Evolutionary conservation across 768 basidiomycete genomes (phyloP), one percentile per base, ranked within the genome.

Genomic region (Suillus variegatus): DNA sequence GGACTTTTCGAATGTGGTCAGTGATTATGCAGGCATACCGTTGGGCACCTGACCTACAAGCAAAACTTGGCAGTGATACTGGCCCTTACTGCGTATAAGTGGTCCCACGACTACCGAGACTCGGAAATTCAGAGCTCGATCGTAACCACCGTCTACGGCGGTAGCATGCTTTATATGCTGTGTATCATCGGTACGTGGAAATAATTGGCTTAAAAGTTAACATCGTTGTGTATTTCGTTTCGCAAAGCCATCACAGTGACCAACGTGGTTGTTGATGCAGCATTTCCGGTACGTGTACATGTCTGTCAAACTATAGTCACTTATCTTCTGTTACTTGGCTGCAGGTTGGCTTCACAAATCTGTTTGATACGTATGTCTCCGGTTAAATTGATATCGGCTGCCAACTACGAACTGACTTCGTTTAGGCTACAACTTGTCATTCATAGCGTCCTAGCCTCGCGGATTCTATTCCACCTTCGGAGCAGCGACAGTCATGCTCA

Each of bases 391-490:
- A 8, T 6, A 3, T 25, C 9, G 25, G 10, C 2, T 41, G 18
- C 18, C 18, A 18, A 41, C 40, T 18, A 8, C 16, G 14, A 41
- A 25, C 25, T 58, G 3, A 41, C 16, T 28, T 6, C 13, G 4
- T 56, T 12, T 28, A 58, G 57, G 40, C 40, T 58, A 12, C 74
- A 75, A 56, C 67, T 76, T 32, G 75, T 70, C 1, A 46, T 75
- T 38, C 74, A 75, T 16, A 56, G 74, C 40, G 51, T 77, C 20
- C 67, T 75, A 14, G 67, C 74, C 22, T 70, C 65, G 56, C 68
- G 75, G 14, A 76, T 75, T 28, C 70, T 75, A 41, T 76, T 75
- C 67, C 73, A 69, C 52, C 72, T 76, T 6, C 67, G 62, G 41
- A 52, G 67, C 43, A 71, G 70, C 25, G 68, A 72, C 46, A 47